These are phyloP conservation scores for Boletus albobrunnescens DNA, from an alignment of 1,284 basidiomycete species.

Conservation along the genomic window DNA sequence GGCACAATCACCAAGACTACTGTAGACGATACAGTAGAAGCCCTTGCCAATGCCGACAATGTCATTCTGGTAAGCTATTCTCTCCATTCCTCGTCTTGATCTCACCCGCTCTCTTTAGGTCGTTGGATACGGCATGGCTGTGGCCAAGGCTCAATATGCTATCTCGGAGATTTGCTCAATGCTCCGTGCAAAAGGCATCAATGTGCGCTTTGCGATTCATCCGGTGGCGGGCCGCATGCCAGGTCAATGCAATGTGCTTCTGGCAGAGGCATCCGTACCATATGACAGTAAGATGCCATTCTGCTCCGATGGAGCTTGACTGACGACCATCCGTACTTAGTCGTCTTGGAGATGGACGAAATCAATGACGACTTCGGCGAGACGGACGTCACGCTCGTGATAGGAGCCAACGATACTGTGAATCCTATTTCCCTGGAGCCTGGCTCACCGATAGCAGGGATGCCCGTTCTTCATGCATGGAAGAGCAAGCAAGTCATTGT, in stretches of 20 bases:
- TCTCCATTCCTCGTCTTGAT: neutral
- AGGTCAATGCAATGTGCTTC: slow-evolving; percentile 81
- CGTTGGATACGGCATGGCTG: slow-evolving; percentile 88
- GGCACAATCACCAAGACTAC: slow-evolving; percentile 73
- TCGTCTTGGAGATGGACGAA: slow-evolving; percentile 87
- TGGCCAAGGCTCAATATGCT: slow-evolving; percentile 83
- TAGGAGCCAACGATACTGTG: slow-evolving; percentile 87
- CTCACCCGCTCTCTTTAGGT: slow-evolving; percentile 43
- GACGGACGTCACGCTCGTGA: slow-evolving; percentile 80
- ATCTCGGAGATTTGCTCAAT: slow-evolving; percentile 77
- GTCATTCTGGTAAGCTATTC: slow-evolving; percentile 64
- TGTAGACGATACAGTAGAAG: slow-evolving; percentile 76
- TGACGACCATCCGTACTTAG: slow-evolving; percentile 37
- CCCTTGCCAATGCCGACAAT: slow-evolving; percentile 70
- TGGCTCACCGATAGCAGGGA: slow-evolving; percentile 80
- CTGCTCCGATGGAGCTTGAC: neutral
- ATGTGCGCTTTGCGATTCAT: slow-evolving; percentile 68
- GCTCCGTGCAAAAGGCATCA: slow-evolving; percentile 67
- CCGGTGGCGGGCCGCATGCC: slow-evolving; percentile 75
- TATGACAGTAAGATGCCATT: slow-evolving; percentile 68
- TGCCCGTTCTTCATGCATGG: slow-evolving; percentile 87
- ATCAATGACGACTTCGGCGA: slow-evolving; percentile 86
- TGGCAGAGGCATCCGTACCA: slow-evolving; percentile 83
- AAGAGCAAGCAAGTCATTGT: slow-evolving; percentile 87
- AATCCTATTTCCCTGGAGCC: slow-evolving; percentile 86